Conservation (phyloP, 371 early-diverging fungal genomes). For the Parasitella parasitica region DNA sequence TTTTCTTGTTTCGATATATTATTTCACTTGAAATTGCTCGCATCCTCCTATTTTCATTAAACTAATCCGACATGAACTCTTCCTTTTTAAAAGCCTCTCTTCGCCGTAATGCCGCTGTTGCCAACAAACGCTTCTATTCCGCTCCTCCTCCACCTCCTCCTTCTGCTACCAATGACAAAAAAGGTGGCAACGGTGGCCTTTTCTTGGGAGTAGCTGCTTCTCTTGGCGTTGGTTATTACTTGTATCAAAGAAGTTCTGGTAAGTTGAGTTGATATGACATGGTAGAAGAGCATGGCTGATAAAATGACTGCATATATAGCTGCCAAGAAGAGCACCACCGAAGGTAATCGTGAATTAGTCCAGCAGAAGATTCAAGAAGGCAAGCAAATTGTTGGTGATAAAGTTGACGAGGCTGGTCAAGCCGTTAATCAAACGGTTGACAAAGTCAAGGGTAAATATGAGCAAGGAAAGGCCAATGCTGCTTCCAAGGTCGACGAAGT, state of each 20-base stretch:
- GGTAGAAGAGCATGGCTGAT: too few relatives aligned
- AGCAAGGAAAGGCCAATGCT: neutral
- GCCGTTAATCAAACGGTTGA: neutral
- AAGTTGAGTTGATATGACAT: neutral
- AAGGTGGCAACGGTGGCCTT: neutral
- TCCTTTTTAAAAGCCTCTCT: conserved; percentile 1
- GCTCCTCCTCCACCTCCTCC: conserved; percentile 8
- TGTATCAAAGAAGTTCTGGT: conserved; percentile 13
- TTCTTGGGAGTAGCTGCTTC: conserved; percentile 7
- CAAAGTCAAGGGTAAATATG: conserved; percentile 9
- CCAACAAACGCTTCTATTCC: conserved; percentile 15
- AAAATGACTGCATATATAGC: neutral
- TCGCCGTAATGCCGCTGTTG: neutral
- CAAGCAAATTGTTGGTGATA: too few relatives aligned
- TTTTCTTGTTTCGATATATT: neutral
- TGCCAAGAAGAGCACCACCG: neutral
- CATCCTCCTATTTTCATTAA: too few relatives aligned
- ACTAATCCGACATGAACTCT: conserved; percentile 5
- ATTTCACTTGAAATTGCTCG: too few relatives aligned
- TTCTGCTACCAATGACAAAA: neutral
- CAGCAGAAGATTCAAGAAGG: too few relatives aligned
- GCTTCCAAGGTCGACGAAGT: conserved; percentile 2
- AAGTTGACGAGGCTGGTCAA: conserved; percentile 12
- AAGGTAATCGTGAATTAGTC: too few relatives aligned
- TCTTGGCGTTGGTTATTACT: conserved; percentile 15